A percentile compares a stretch with the other conserved stretches of the same genome.
phyloP scores from a whole-genome alignment of 2,329 filamentous ascomycete species.

The Aureobasidium sp. region DNA sequence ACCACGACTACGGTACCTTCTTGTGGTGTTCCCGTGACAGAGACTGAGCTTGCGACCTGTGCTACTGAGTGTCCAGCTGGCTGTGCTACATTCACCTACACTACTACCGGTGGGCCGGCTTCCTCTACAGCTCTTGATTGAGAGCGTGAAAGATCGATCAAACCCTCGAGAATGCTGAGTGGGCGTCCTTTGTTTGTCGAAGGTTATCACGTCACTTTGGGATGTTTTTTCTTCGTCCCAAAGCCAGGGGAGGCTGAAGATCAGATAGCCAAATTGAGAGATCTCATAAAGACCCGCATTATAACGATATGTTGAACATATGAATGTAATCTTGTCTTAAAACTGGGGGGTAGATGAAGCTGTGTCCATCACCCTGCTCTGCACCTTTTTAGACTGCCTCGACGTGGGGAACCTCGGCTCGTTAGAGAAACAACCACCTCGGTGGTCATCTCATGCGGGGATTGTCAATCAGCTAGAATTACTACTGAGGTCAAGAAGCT shows the following conservation, averaged over 20 bases:
- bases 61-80: conserved; percentile 20
- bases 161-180: no score
- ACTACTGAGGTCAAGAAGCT: not conserved
- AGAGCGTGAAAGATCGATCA: not conserved
- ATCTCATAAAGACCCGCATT: not conserved
- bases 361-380: not conserved
- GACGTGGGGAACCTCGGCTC: conserved; percentile 6
- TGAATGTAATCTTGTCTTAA: not conserved
- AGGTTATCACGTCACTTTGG: no score
- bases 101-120: not conserved
- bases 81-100: conserved; percentile 16
- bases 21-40: conserved; percentile 1
- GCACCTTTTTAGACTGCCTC: not conserved
- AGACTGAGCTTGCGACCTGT: conserved; percentile 17
- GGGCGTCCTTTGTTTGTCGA: no score
- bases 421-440: not conserved
- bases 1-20: conserved; percentile 14
- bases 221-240: no score
- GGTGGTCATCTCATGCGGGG: not conserved
- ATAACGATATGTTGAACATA: not conserved
- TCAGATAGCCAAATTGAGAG: not conserved
- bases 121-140: not conserved
- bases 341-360: not conserved
- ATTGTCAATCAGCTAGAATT: not conserved
- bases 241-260: no score